Evolutionary conservation across 441 rosid species (phyloP), one percentile per base, ranked within the genome.

Genomic region (Pelargonium fulgidum): DNA sequence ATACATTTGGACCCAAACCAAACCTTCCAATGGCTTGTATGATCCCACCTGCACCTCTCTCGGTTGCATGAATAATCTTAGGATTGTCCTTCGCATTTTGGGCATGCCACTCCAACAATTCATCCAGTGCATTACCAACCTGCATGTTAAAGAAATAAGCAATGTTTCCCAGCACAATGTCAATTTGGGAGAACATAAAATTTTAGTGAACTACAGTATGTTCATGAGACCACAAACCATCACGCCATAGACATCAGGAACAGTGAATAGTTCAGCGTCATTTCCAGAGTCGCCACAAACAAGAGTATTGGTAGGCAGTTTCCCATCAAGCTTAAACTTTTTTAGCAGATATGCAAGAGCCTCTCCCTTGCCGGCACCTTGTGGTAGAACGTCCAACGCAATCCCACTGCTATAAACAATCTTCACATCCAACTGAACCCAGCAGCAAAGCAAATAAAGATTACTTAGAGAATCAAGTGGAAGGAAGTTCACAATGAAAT

Each of bases 341-440:
- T 82, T 76, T 13, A 84, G 86, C 67, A 93, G 78, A 82, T 89
- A 91, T 0, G 95, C 92, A 69, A 91, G 93, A 69, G 97, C 99
- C 82, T 91, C 97, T 65, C 99, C 99, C 83, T 93, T 93, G 22
- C 99, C 99, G n/a, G 96, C 97, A 79, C 97, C 96, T 87, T 86
- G 92, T 62, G 99, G 92, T 54, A 93, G 83, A 63, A 93, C 85
- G 79, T 93, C 99, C 81, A 93, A 83, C 79, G 90, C 96, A 89
- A 87, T 89, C 63, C 99, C 99, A 58, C 97, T 97, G 77, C 97
- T 89, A 76, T 91, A 93, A 64, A 93, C 86, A 42, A 93, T 87
- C 75, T 93, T 93, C 72, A 89, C 92, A 80, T 89, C 96, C 92
- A 93, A 79, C 97, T 93, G 82, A 61, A 39, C 70, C 67, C 17